A percentile compares a stretch with the other conserved stretches of the same genome.
phyloP scores from a whole-genome alignment of 768 basidiomycete genomes.

The Trametes cubensis region DNA sequence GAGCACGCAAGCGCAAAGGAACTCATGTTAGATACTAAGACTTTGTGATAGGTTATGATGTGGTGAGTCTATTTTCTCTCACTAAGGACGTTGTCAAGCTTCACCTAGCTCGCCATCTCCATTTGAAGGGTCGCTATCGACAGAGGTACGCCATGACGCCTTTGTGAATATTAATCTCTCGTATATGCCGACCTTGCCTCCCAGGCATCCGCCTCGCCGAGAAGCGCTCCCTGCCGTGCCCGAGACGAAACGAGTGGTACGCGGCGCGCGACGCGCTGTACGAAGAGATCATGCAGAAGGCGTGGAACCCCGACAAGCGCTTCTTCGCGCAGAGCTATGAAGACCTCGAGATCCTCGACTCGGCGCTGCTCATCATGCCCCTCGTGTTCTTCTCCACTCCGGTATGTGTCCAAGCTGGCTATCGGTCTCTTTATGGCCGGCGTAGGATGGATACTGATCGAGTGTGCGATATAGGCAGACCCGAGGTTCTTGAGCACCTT shows the following conservation, averaged over 20 bases:
- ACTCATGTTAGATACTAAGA: constrained; percentile 8
- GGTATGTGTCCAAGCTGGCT: constrained; percentile 43
- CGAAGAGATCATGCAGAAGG: constrained; percentile 90
- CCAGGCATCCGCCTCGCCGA: constrained; percentile 86
- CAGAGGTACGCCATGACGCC: constrained; percentile 55
- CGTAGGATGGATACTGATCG: background rate
- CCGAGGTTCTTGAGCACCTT: constrained; percentile 88
- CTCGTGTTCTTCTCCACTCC: constrained; percentile 89
- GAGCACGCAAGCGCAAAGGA: constrained; percentile 23
- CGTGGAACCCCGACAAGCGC: constrained; percentile 73
- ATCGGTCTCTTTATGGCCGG: background rate
- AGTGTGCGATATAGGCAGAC: constrained; percentile 58
- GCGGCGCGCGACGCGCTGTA: constrained; percentile 80
- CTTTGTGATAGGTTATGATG: constrained; percentile 73
- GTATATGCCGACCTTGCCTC: background rate
- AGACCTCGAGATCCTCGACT: constrained; percentile 78
- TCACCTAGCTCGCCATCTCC: background rate
- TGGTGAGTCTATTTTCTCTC: constrained; percentile 53
- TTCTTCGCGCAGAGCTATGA: constrained; percentile 92
- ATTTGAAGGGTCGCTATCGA: constrained; percentile 88
- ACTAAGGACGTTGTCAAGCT: background rate
- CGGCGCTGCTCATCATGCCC: constrained; percentile 90
- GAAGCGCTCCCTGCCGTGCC: constrained; percentile 91
- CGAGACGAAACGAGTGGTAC: constrained; percentile 70
- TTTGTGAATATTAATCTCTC: background rate